Evolutionary conservation across 2,329 filamentous ascomycete species (phyloP).

Genomic region (Davidsoniella virescens): DNA sequence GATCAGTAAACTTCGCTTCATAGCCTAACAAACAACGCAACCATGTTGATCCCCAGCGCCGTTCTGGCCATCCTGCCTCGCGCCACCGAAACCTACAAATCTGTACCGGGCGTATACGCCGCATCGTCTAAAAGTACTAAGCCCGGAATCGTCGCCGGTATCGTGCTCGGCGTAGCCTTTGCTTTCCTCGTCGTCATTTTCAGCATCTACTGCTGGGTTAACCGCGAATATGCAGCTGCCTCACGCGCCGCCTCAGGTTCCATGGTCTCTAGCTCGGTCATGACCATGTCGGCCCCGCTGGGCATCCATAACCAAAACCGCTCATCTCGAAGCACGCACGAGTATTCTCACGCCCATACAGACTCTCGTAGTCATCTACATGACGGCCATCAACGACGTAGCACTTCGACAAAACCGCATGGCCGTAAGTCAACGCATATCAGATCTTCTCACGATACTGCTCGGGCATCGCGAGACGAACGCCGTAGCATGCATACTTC

Average conservation of each 20-base stretch:
- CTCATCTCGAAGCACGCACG: neutral
- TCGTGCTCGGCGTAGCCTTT: constrained; percentile 8
- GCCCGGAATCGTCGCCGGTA: constrained; percentile 10
- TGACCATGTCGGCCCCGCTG: constrained; percentile 6
- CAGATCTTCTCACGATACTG: constrained; percentile 1
- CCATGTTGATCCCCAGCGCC: too few relatives aligned
- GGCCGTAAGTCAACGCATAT: neutral
- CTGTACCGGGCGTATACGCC: constrained; percentile 14
- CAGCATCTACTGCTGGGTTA: constrained; percentile 12
- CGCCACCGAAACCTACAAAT: constrained; percentile 14
- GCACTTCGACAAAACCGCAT: constrained; percentile 1
- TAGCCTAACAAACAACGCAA: too few relatives aligned
- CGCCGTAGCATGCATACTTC: neutral
- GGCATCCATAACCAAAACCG: neutral
- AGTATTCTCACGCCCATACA: constrained; percentile 4
- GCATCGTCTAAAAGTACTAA: neutral
- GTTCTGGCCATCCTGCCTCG: too few relatives aligned
- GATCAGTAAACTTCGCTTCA: too few relatives aligned
- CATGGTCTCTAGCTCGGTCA: constrained; percentile 2
- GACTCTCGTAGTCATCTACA: constrained; percentile 2
- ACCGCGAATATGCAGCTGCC: constrained; percentile 6
- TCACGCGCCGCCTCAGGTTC: constrained; percentile 1
- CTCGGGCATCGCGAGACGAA: neutral
- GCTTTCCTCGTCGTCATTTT: constrained; percentile 11
- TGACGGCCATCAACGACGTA: neutral